Conservation (phyloP, 176 grass and related monocot genomes). For the Hordeum vulgare region DNA sequence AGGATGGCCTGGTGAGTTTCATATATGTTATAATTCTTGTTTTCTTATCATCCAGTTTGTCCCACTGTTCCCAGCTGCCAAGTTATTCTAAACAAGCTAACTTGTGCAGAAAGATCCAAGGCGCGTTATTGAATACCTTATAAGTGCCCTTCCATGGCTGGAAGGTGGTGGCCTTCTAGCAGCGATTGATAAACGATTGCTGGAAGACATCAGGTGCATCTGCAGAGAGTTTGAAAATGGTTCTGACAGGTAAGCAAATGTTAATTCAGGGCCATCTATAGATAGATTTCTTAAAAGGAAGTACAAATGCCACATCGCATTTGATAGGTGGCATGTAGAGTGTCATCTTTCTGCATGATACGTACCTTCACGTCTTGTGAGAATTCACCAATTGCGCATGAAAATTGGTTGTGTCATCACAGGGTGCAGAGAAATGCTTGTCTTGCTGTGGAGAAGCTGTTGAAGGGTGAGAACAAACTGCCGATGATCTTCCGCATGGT, state of each 20-base stretch:
- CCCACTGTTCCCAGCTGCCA: background rate
- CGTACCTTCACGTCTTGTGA: no score
- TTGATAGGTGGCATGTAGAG: no score
- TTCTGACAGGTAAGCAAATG: constrained; percentile 20
- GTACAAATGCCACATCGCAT: no score
- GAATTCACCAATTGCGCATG: background rate
- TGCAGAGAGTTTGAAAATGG: constrained; percentile 15
- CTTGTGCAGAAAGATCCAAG: constrained; percentile 30
- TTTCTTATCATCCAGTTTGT: background rate
- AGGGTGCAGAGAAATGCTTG: background rate
- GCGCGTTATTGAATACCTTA: constrained; percentile 24
- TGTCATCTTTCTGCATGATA: background rate
- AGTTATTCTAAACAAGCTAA: background rate
- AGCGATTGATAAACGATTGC: background rate
- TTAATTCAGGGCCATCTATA: background rate
- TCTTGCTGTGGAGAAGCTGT: background rate
- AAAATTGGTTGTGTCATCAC: background rate
- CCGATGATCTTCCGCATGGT: constrained; percentile 21
- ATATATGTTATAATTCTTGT: background rate
- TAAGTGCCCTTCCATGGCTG: background rate
- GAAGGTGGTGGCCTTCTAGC: no score
- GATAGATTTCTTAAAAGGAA: background rate
- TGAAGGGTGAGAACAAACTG: constrained; percentile 22
- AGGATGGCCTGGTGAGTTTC: constrained; percentile 26
- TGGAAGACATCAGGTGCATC: constrained; percentile 13